A percentile compares a stretch with the other conserved stretches of the same genome.
phyloP scores from a whole-genome alignment of 331 rosid genomes.

The Arachis monticola region DNA sequence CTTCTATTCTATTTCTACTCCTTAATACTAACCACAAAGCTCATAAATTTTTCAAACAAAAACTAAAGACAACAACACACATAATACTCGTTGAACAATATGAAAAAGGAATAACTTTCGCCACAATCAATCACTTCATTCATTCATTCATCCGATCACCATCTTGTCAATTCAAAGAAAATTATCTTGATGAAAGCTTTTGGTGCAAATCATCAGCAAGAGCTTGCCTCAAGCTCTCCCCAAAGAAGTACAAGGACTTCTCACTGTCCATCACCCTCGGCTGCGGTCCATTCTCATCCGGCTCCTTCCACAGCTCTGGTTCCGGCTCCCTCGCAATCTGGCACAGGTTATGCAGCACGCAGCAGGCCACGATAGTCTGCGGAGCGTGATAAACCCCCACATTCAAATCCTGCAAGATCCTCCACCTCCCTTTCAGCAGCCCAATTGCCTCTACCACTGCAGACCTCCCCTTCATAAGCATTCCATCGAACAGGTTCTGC shows the following conservation, averaged over 20 bases:
- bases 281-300: conserved; percentile 76
- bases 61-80: background rate
- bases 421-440: conserved; percentile 93
- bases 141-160: background rate
- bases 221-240: conserved; percentile 88
- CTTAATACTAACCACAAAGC: conserved; percentile 17
- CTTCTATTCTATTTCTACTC: conserved; percentile 32
- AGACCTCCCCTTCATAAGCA: conserved; percentile 94
- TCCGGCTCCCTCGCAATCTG: conserved; percentile 97
- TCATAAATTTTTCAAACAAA: conserved; percentile 17
- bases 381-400: conserved; percentile 86
- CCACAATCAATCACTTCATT: background rate
- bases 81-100: background rate
- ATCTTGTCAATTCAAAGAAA: background rate
- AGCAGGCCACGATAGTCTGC: conserved; percentile 88
- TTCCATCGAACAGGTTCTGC: conserved; percentile 85
- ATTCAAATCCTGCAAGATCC: conserved; percentile 80
- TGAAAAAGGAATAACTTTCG: conserved; percentile 1
- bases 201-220: conserved; percentile 91
- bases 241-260: conserved; percentile 67
- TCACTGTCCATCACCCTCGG: conserved; percentile 75
- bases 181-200: conserved; percentile 79
- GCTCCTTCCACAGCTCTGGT: conserved; percentile 86
- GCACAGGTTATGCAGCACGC: conserved; percentile 89
- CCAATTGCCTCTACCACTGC: conserved; percentile 88